Evolutionary conservation across 345 rosid genomes (phyloP).

Genomic region (Mallotus nudiflorus): DNA sequence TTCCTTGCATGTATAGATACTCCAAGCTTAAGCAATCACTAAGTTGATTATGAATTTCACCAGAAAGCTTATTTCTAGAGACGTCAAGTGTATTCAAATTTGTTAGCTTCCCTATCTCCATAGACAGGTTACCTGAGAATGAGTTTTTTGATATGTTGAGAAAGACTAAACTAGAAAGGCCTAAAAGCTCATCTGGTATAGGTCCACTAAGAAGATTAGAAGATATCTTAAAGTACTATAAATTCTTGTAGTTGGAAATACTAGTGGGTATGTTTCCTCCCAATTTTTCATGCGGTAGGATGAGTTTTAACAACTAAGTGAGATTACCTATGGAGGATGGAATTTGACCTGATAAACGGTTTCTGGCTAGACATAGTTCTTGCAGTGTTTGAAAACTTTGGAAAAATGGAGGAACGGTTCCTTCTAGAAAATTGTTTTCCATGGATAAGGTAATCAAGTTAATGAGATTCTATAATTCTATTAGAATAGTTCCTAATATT

Average conservation of each 20-base stretch:
- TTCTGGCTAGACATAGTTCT: not conserved
- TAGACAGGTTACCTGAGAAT: conserved; percentile 29
- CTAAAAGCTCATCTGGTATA: conserved; percentile 22
- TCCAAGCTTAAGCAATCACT: no score
- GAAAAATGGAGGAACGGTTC: conserved; percentile 11
- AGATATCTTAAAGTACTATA: not conserved
- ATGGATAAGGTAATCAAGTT: conserved; percentile 19
- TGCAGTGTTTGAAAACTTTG: conserved; percentile 13
- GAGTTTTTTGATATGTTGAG: conserved; percentile 29
- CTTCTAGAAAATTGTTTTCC: conserved; percentile 2
- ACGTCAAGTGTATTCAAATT: no score
- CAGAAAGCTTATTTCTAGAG: no score
- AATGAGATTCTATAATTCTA: conserved; percentile 3
- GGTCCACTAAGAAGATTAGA: no score
- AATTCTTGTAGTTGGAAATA: conserved; percentile 2
- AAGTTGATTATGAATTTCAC: no score
- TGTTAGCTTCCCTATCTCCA: no score
- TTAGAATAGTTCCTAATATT: conserved; percentile 18
- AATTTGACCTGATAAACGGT: not conserved
- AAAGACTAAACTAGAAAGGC: conserved; percentile 16
- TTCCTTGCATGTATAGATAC: no score
- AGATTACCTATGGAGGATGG: no score
- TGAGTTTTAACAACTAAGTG: not conserved
- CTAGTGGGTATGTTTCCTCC: conserved; percentile 19
- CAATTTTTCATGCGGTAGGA: not conserved